These are phyloP conservation scores for Gautieria morchelliformis DNA, from an alignment of 768 basidiomycete genomes.

Conservation along the genomic window DNA sequence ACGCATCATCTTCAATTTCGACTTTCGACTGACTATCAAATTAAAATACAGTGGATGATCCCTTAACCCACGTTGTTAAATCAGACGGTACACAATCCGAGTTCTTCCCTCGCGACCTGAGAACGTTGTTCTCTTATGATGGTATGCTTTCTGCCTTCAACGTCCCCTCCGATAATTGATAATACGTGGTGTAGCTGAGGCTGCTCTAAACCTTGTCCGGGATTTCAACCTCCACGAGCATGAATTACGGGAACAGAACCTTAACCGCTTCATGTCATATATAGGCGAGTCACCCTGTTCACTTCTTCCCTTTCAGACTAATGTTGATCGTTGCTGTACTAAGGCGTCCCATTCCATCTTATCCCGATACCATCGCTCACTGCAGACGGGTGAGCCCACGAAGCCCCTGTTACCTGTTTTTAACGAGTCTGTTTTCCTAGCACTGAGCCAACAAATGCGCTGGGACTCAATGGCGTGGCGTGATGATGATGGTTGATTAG, in stretches of 20 bases:
- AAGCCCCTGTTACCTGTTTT: not conserved
- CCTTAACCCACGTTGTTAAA: constrained; percentile 37
- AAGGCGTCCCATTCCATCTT: constrained; percentile 8
- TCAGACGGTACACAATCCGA: constrained; percentile 37
- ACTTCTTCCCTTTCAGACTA: not conserved
- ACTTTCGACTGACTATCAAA: not conserved
- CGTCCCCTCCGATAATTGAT: constrained; percentile 5
- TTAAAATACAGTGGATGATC: constrained; percentile 26
- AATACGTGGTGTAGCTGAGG: constrained; percentile 25
- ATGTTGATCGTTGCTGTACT: not conserved
- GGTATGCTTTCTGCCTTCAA: constrained; percentile 26
- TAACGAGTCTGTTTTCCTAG: not conserved
- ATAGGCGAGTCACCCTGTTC: constrained; percentile 29
- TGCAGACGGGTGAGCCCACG: constrained; percentile 1
- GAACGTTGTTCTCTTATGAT: constrained; percentile 42
- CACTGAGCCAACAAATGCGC: constrained; percentile 1
- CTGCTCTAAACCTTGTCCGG: constrained; percentile 30
- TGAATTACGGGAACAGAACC: constrained; percentile 32
- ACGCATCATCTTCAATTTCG: not conserved
- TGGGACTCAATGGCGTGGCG: not conserved
- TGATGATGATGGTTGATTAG: not conserved
- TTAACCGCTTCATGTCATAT: constrained; percentile 47
- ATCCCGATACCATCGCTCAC: constrained; percentile 1
- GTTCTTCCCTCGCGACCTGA: constrained; percentile 40
- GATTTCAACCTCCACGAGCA: constrained; percentile 42